phyloP scores from a whole-genome alignment of 768 basidiomycete genomes.

The Phylloporus sp. region DNA sequence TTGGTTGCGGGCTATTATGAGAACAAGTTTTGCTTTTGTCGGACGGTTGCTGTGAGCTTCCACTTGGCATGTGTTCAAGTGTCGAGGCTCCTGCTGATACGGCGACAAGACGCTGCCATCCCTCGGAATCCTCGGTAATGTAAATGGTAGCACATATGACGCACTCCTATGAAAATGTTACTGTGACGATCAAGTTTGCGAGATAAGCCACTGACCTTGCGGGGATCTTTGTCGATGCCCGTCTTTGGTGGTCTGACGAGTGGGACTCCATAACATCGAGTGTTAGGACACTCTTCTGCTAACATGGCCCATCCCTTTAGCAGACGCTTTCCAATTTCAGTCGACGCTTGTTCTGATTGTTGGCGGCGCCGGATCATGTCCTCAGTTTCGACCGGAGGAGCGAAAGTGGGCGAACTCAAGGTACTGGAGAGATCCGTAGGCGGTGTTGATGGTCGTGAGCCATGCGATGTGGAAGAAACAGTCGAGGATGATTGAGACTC shows the following conservation, averaged over 20 bases:
- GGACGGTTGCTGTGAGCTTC: conserved; percentile 3
- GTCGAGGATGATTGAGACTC: conserved; percentile 36
- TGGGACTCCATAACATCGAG: conserved; percentile 72
- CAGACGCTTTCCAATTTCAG: conserved; percentile 72
- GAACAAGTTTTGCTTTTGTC: conserved; percentile 12
- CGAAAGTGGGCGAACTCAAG: conserved; percentile 58
- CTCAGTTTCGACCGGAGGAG: conserved; percentile 60
- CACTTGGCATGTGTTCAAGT: conserved; percentile 2
- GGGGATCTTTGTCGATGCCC: conserved; percentile 54
- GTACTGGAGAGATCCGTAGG: conserved; percentile 68
- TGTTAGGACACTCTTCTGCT: conserved; percentile 76
- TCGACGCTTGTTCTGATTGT: conserved; percentile 76
- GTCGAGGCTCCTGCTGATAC: conserved; percentile 9
- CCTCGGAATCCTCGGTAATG: conserved; percentile 49
- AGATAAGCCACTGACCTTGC: conserved; percentile 47
- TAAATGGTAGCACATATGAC: conserved; percentile 69
- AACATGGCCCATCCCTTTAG: conserved; percentile 87
- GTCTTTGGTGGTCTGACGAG: conserved; percentile 71
- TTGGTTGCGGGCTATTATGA: conserved; percentile 25
- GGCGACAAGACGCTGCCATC: conserved; percentile 42
- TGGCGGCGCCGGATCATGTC: conserved; percentile 63
- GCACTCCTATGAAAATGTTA: conserved; percentile 54
- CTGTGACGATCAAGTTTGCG: neutral
- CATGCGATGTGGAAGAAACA: conserved; percentile 44
- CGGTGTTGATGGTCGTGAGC: conserved; percentile 68